Evolutionary conservation across 495 filamentous ascomycete genomes (phyloP).

Genomic region (Parathielavia appendiculata): DNA sequence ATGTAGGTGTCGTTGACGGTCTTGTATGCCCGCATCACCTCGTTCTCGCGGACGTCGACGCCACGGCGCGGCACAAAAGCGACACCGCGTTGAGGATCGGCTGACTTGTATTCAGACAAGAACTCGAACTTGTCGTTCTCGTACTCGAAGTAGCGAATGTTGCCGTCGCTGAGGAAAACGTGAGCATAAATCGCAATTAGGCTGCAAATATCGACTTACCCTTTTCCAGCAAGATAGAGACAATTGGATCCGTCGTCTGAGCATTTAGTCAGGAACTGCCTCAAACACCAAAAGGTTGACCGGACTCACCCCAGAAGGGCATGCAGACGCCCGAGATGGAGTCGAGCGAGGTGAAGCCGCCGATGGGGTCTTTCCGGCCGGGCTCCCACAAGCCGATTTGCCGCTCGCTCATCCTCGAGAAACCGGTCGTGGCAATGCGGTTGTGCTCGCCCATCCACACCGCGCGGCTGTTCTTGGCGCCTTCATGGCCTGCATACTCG

Average conservation of each 20-base stretch:
- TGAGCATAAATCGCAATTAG: neutral
- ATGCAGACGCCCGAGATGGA: conserved; percentile 97
- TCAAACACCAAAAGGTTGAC: neutral
- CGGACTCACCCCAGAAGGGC: conserved; percentile 82
- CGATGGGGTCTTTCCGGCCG: conserved; percentile 76
- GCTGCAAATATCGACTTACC: conserved; percentile 53
- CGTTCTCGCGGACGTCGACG: conserved; percentile 93
- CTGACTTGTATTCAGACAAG: conserved; percentile 91
- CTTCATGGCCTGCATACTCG: conserved; percentile 78
- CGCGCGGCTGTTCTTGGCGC: conserved; percentile 92
- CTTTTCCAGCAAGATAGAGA: conserved; percentile 91
- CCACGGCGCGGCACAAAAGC: conserved; percentile 94
- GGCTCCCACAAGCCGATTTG: conserved; percentile 96
- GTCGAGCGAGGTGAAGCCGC: conserved; percentile 81
- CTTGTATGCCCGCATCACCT: conserved; percentile 93
- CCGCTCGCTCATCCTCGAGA: conserved; percentile 96
- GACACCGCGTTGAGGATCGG: conserved; percentile 87
- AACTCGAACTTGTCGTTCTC: conserved; percentile 97
- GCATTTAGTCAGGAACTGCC: conserved; percentile 27
- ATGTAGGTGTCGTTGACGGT: conserved; percentile 91
- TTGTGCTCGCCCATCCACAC: conserved; percentile 97
- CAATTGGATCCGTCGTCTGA: conserved; percentile 82
- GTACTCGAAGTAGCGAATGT: conserved; percentile 97
- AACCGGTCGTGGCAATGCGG: conserved; percentile 90
- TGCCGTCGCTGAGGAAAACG: conserved; percentile 66